Base-by-base conservation (phyloP, 345 rosid species). In the Moricandia arvensis region DNA sequence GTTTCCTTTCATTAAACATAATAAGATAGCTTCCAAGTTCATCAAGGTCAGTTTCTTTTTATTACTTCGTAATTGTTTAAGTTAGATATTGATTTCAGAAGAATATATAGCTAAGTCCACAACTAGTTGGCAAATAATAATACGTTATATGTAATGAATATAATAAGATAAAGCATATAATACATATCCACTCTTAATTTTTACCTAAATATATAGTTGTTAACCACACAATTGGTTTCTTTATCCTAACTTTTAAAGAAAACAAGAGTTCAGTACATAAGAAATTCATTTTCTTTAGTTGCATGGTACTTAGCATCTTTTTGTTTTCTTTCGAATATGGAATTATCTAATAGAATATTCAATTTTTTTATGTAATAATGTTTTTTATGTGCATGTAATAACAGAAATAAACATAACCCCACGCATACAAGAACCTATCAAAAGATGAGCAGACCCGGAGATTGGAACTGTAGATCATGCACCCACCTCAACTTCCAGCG, bases 391-490 rank as follows among this genome's bases (percentile, higher is more conserved):
- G 66, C 47, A 47, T 63, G 62, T 54, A 57, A n/a, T n/a, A n/a
- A 63, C 69, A 79, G 75, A 59, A 47, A 75, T 12, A 34, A 27
- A 43, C 17, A 66, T 9, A 71, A 65, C 33, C 58, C 31, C 12
- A 71, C 41, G 43, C 51, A 66, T 66, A 60, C 62, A 79, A 68
- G 35, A 41, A 34, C 11, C 6, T n/a, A 51, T 10, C 24, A n/a
- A 41, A 83, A 79, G 66, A 87, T 90, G 96, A 92, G 69, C 83
- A 84, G 97, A 69, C 92, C 96, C 9, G 96, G 97, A 51, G 96
- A 90, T 72, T 92, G 97, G 97, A 90, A 87, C 83, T 92, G 97
- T 81, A 75, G 88, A 82, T 80, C 92, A 64, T 92, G 97, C 87
- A 89, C 70, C 74, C 86, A 88, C 82, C 79, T 90, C 73, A 92